A percentile compares a stretch with the other conserved stretches of the same genome.
phyloP scores from a whole-genome alignment of 805 yeast species.

The Lipomyces orientalis region DNA sequence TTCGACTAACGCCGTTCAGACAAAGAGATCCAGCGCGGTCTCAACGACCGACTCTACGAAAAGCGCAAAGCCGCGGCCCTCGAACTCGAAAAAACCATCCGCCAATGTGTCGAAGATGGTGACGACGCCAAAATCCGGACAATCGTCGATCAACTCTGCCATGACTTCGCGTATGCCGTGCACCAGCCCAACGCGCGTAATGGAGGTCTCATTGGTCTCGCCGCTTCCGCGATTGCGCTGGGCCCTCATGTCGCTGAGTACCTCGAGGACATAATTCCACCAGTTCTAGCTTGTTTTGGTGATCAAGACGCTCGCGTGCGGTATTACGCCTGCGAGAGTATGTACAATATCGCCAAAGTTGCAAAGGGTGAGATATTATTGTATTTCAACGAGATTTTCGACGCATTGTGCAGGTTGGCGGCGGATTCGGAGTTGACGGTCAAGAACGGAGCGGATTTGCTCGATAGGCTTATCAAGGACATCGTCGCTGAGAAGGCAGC shows the following conservation, averaged over 20 bases:
- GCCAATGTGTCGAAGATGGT: conserved; percentile 65
- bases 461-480: conserved; percentile 89
- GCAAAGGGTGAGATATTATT: conserved; percentile 92
- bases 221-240: conserved; percentile 92
- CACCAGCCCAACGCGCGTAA: conserved; percentile 88
- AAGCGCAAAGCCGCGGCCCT: conserved; percentile 76
- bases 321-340: conserved; percentile 94
- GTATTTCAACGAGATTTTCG: conserved; percentile 93
- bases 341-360: conserved; percentile 94
- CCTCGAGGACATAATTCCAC: conserved; percentile 84
- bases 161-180: conserved; percentile 79
- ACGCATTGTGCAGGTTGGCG: conserved; percentile 74
- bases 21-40: conserved; percentile 67
- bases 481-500: conserved; percentile 95
- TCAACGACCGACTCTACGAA: conserved; percentile 75
- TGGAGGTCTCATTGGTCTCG: conserved; percentile 95
- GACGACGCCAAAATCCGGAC: conserved; percentile 64
- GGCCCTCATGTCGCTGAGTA: conserved; percentile 85
- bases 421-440: conserved; percentile 74
- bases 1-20: conserved; percentile 50
- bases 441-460: conserved; percentile 91
- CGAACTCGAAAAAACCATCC: conserved; percentile 70
- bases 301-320: conserved; percentile 98
- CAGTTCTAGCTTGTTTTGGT: conserved; percentile 92
- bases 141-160: conserved; percentile 73